Base-by-base conservation (phyloP, 106 monocot species). In the Cymbidium sinense region DNA sequence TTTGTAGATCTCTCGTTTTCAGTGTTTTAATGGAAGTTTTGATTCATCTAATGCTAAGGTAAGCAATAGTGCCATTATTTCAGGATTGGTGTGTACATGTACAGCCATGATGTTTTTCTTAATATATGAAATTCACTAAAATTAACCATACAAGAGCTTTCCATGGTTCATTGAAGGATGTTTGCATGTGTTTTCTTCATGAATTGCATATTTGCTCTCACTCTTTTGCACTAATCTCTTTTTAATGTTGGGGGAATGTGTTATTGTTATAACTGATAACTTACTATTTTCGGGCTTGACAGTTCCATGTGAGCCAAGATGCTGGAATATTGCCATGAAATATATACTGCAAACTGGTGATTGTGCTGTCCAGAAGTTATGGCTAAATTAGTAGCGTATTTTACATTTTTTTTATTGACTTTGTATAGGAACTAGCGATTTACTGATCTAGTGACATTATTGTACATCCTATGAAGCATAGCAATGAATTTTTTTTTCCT, bases 1-100 rank as follows among this genome's bases (percentile, higher is more conserved):
- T 74, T 27, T 74, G 5, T 44, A 44, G 73, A 74, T 74, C 15
- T 28, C 74, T 47, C 35, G 7, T 74, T 43, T 43, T 44, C 44
- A 44, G 67, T 67, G 25, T 21, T 44, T 47, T 28, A 37, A 13
- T 27, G 13, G 74, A 25, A 44, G 13, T 10, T 43, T 28, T 17
- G 34, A 27, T 74, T 43, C 71, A 47, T 28, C 35, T 44, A 43
- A 20, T 36, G 44, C 43, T 43, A 74, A 74, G 43, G 74, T 74
- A 43, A 74, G 74, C 20, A 28, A 13, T 74, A 1, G 0, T 44
- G 13, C 43, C 74, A 44, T 44, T 44, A 28, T 13, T 18, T 33
- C 67, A 17, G 31, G 33, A 15, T 67, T 39, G n/a, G 0, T 71
- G 37, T 71, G 0, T 71, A 34, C 36, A 37, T 71, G 37, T 39